Percentiles rank a stretch among this genome's conserved stretches.
Evolutionary conservation across 108 stramenopile species (phyloP).

Genomic region (Nitzschia sp.): DNA sequence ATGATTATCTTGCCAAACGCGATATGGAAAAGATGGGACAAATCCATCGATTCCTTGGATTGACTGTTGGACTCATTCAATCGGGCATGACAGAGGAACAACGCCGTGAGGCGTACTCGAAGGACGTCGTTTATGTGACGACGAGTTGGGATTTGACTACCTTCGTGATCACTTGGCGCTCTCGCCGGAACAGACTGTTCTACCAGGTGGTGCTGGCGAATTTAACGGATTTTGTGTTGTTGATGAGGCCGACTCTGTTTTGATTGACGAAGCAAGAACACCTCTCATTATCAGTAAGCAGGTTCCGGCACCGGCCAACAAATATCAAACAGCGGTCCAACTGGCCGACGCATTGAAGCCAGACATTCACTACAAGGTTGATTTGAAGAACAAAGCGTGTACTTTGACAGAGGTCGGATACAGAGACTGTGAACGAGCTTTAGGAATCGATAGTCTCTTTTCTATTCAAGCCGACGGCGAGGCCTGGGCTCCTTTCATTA

Average conservation of each 20-base stretch:
- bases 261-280: constrained; percentile 95
- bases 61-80: constrained; percentile 94
- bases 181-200: constrained; percentile 78
- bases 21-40: constrained; percentile 97
- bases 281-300: constrained; percentile 95
- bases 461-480: constrained; percentile 76
- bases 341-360: constrained; percentile 82
- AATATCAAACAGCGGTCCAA: constrained; percentile 75
- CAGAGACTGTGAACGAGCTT: constrained; percentile 80
- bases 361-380: constrained; percentile 90
- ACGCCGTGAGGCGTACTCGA: constrained; percentile 82
- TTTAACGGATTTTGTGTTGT: constrained; percentile 92
- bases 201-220: constrained; percentile 69
- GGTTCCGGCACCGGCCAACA: constrained; percentile 82
- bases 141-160: constrained; percentile 97
- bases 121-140: constrained; percentile 94
- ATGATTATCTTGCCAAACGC: constrained; percentile 94
- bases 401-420: constrained; percentile 91
- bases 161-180: constrained; percentile 87
- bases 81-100: constrained; percentile 81
- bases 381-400: constrained; percentile 90
- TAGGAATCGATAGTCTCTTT: constrained; percentile 85
- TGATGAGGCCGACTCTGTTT: constrained; percentile 96
- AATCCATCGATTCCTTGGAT: constrained; percentile 89
- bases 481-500: constrained; percentile 89